phyloP scores from a whole-genome alignment of 2,329 filamentous ascomycete genomes.

The Graphilbum ipis-grandicollis region DNA sequence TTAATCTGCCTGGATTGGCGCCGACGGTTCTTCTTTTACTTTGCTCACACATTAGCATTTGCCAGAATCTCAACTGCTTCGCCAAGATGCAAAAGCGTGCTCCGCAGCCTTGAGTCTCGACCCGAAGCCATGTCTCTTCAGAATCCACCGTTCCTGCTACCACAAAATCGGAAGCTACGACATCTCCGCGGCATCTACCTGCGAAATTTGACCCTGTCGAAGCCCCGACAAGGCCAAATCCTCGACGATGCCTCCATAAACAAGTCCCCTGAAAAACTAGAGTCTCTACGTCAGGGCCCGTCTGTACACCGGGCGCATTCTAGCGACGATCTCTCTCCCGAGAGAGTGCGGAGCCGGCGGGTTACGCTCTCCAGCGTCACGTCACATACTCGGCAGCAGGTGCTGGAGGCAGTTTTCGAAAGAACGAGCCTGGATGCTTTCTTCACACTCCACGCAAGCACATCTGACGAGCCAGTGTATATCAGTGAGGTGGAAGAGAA shows the following conservation, averaged over 20 bases:
- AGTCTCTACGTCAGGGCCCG: conserved; percentile 26
- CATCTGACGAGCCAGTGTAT: conserved; percentile 59
- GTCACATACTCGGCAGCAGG: conserved; percentile 43
- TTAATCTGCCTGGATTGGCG: too few species aligned
- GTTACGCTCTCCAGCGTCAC: conserved; percentile 28
- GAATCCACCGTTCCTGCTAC: conserved; percentile 32
- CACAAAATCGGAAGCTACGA: conserved; percentile 72
- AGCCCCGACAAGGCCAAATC: conserved; percentile 37
- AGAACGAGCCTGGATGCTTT: conserved; percentile 70
- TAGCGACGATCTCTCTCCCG: conserved; percentile 29
- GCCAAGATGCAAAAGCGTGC: too few species aligned
- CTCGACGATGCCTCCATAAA: conserved; percentile 65
- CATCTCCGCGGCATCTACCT: conserved; percentile 77
- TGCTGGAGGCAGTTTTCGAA: conserved; percentile 55
- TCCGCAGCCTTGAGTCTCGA: too few species aligned
- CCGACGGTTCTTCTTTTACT: too few species aligned
- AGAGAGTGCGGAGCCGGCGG: conserved; percentile 23
- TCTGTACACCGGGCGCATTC: conserved; percentile 37
- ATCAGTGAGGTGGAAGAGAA: conserved; percentile 67
- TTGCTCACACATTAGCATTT: too few species aligned
- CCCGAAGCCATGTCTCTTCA: conserved; percentile 11
- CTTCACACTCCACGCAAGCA: conserved; percentile 63
- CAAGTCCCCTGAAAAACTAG: conserved; percentile 50
- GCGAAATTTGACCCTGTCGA: conserved; percentile 62
- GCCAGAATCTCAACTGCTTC: too few species aligned